Evolutionary conservation across 2,329 filamentous ascomycete species (phyloP), one percentile per base, ranked within the genome.

Genomic region (Aspergillus costaricaensis): DNA sequence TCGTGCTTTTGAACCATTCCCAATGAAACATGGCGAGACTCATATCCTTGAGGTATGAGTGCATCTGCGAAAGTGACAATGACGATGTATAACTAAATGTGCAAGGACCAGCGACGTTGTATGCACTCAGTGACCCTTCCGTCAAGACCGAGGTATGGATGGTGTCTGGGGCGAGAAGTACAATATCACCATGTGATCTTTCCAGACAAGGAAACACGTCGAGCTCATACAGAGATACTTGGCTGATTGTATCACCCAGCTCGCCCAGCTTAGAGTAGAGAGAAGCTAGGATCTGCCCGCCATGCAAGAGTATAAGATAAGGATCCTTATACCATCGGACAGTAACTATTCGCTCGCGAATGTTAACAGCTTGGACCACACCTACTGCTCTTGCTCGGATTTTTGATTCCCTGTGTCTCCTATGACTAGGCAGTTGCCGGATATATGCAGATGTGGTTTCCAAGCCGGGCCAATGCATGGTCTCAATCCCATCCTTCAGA

Each of bases 161-260:
- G 23, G 58, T 65, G 32, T 68, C 67, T 15, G 80, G 76, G 17
- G 67, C 67, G 12, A 86, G 68, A 10, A 86, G 68, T 2, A 86
- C 84, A 57, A 85, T 81, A 67, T 86, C 84, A 7, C 81, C 81
- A 61, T 81, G 73, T 43, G 79, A 74, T 41, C 81, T 78, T 41
- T 79, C 80, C 52, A 87, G 64, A 5, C 77, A 77, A n/a, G 78
- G 76, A 38, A 81, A 81, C 2, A 79, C 79, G 57, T 77, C 77
- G 38, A 87, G 80, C 62, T 88, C 85, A 68, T 87, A 87, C 43
- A 87, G 67, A 59, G 84, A 86, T 25, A 86, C 79, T 43, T 85
- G 81, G 64, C 85, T 81, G 30, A 75, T 67, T 5, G 66, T 62
- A 23, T 79, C 74, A 17, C 68, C 62, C 1, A 84, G 74, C 4